These are phyloP conservation scores for Aspergillus eucalypticola DNA, from an alignment of 2,329 filamentous ascomycete genomes.

Conservation along the genomic window DNA sequence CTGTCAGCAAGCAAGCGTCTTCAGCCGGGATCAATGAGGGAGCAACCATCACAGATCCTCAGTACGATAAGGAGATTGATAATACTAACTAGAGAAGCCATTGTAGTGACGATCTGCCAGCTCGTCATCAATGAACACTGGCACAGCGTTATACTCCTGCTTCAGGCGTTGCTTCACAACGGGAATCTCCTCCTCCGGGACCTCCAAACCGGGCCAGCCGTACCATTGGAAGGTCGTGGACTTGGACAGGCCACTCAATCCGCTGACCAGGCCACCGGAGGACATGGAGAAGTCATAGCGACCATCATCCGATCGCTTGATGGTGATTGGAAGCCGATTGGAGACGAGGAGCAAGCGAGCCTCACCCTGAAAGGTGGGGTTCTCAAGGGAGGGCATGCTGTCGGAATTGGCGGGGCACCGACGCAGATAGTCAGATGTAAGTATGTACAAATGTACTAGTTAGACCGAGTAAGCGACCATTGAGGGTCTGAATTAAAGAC, in stretches of 20 bases:
- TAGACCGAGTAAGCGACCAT: not conserved
- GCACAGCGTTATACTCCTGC: constrained; percentile 84
- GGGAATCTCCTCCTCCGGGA: constrained; percentile 78
- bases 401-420: constrained; percentile 2
- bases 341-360: constrained; percentile 77
- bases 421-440: not conserved
- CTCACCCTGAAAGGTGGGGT: constrained; percentile 32
- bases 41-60: not conserved
- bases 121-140: constrained; percentile 91
- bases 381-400: constrained; percentile 39
- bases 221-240: constrained; percentile 97
- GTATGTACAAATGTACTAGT: not conserved
- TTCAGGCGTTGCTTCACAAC: constrained; percentile 75
- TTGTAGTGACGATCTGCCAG: constrained; percentile 96
- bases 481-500: not conserved
- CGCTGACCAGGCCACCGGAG: constrained; percentile 91
- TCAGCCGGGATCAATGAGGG: too few species aligned
- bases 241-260: constrained; percentile 86
- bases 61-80: not conserved
- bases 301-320: constrained; percentile 89
- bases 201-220: constrained; percentile 92
- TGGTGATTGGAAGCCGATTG: constrained; percentile 93
- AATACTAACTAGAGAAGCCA: constrained; percentile 81
- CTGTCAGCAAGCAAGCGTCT: constrained; percentile 13
- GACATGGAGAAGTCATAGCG: constrained; percentile 95